Percentiles rank a stretch among this genome's conserved stretches.
Evolutionary conservation across 2,329 filamentous ascomycete species (phyloP).

Genomic region (Fusarium sp.): DNA sequence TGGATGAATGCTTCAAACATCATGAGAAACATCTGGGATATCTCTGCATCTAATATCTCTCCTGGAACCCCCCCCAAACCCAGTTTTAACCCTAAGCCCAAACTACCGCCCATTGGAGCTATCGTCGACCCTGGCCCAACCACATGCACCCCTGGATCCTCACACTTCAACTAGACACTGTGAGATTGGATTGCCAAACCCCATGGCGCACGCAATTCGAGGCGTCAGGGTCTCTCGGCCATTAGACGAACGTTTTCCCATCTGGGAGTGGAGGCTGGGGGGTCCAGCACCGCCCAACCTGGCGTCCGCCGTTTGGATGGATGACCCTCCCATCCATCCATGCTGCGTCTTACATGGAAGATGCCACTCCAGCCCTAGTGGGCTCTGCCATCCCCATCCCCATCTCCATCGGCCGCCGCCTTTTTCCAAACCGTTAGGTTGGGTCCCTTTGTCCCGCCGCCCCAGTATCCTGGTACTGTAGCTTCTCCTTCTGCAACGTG

Average conservation of each 20-base stretch:
- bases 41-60: conserved; percentile 1
- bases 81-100: neutral
- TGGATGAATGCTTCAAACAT: neutral
- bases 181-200: neutral
- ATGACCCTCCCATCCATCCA: too few relatives aligned
- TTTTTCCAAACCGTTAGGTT: neutral
- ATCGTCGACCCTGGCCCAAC: neutral
- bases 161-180: neutral
- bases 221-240: conserved; percentile 2
- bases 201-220: conserved; percentile 4
- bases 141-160: conserved; percentile 2
- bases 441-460: neutral
- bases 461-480: neutral
- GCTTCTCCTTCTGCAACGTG: conserved; percentile 7
- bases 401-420: neutral
- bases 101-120: neutral
- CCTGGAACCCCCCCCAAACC: neutral
- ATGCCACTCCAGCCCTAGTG: conserved; percentile 30
- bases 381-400: neutral
- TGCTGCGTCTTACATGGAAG: conserved; percentile 19
- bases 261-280: conserved; percentile 14
- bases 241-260: conserved; percentile 5
- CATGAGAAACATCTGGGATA: neutral
- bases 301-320: neutral
- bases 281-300: neutral